Base-by-base conservation (phyloP, 257 asterid species). In the Eucommia ulmoides region DNA sequence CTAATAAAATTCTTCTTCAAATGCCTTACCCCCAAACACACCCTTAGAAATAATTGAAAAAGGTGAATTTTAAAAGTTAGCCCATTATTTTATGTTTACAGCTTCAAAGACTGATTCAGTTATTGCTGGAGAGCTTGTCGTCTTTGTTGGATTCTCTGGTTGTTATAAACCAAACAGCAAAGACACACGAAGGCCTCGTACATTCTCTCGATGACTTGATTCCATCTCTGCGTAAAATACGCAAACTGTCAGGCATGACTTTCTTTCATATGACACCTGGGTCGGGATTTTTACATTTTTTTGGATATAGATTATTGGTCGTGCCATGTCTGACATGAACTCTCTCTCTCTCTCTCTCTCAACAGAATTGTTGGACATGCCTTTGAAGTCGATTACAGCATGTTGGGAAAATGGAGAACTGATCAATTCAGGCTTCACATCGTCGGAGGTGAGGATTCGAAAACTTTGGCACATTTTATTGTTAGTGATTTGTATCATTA, bases 331-430 rank as follows among this genome's bases (percentile, higher is more conserved):
- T 53, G 22, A 55, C 51, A 20, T 29, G 29, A 22, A 41, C 45
- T 50, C 22, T 24, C 24, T 19, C 33, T 50, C 44, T 51, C 17
- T 42, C 19, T 42, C 48, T 42, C 19, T 1, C 19, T 50, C 22
- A 35, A 50, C 68, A 86, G 96, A 86, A 63, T 93, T 91, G 65
- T 53, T 91, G 87, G 97, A 86, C 69, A 79, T 83, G 91, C 88
- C 99, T 52, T 66, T 86, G 82, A 86, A 79, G 78, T 76, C 82
- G 23, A 75, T 91, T 50, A 81, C 94, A 25, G 73, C 67, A 33
- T 73, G 82, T 20, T 91, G 97, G 95, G 99, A 83, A 68, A 79
- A 84, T 50, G 94, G 93, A 19, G 99, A 91, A 65, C 83, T 91
- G 45, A 62, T 76, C 62, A 67, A 63, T 12, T 78, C 87, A 64